Evolutionary conservation across 805 yeast genomes (phyloP).

Genomic region (Pichia thaimueangensis): DNA sequence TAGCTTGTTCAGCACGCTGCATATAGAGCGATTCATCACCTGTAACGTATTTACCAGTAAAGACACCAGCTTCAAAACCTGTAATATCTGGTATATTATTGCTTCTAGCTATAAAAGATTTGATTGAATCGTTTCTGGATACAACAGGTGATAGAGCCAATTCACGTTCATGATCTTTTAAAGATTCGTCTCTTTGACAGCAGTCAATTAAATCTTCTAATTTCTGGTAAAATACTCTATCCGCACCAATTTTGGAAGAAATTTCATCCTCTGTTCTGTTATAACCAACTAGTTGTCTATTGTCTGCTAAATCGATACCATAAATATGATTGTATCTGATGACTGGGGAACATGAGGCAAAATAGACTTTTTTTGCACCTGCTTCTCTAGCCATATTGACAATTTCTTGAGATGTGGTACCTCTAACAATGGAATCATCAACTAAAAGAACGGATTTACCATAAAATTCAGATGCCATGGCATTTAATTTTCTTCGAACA

Average conservation of each 20-base stretch:
- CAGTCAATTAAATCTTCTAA: slow-evolving; percentile 78
- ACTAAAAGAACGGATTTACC: slow-evolving; percentile 82
- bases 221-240: slow-evolving; percentile 81
- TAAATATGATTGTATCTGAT: slow-evolving; percentile 92
- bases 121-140: slow-evolving; percentile 26
- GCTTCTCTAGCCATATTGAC: slow-evolving; percentile 98
- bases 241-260: slow-evolving; percentile 78
- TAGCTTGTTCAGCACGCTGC: slow-evolving; percentile 70
- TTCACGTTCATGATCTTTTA: slow-evolving; percentile 28
- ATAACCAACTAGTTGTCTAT: slow-evolving; percentile 87
- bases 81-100: slow-evolving; percentile 32
- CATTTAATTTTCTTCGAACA: slow-evolving; percentile 90
- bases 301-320: slow-evolving; percentile 96
- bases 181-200: slow-evolving; percentile 40
- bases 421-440: slow-evolving; percentile 96
- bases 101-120: slow-evolving; percentile 21
- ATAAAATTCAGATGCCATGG: slow-evolving; percentile 89
- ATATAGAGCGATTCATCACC: slow-evolving; percentile 83
- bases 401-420: slow-evolving; percentile 94
- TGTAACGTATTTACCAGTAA: slow-evolving; percentile 92
- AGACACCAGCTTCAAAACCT: slow-evolving; percentile 92
- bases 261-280: slow-evolving; percentile 69
- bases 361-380: slow-evolving; percentile 90
- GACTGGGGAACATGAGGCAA: slow-evolving; percentile 98
- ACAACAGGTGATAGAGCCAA: slow-evolving; percentile 32